Conservation (phyloP, 1,284 basidiomycete species). For the Naganishia sp. region DNA sequence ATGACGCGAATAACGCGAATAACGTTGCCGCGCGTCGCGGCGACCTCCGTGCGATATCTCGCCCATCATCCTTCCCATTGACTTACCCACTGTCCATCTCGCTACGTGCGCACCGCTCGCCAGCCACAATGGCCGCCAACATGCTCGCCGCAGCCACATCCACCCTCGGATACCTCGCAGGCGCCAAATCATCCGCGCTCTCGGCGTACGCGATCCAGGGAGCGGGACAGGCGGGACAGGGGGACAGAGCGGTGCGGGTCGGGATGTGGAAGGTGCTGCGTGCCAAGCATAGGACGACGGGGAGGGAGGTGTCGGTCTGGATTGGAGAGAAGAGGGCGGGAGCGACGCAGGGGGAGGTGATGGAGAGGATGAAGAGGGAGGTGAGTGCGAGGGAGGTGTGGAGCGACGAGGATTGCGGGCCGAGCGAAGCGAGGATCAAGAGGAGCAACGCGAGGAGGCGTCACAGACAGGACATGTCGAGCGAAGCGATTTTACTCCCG, state of each 20-base stretch:
- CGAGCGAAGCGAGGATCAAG: background rate
- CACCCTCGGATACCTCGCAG: conserved; percentile 64
- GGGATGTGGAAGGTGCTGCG: conserved; percentile 84
- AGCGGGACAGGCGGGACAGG: conserved; percentile 41
- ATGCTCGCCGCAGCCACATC: conserved; percentile 89
- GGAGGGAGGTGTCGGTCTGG: conserved; percentile 87
- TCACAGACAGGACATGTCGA: background rate
- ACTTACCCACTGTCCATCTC: background rate
- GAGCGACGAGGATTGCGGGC: background rate
- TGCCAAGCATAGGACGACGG: conserved; percentile 80
- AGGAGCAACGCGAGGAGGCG: background rate
- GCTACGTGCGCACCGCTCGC: background rate
- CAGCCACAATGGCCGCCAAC: conserved; percentile 26
- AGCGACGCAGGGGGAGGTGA: conserved; percentile 65
- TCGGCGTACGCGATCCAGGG: conserved; percentile 71
- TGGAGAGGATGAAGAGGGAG: conserved; percentile 85
- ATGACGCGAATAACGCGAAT: background rate
- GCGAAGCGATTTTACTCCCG: background rate
- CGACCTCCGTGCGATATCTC: background rate
- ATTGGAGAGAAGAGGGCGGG: conserved; percentile 75
- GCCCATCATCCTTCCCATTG: background rate
- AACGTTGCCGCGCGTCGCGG: background rate
- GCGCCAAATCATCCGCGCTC: conserved; percentile 71
- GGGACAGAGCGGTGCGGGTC: conserved; percentile 61
- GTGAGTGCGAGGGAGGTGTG: conserved; percentile 56